Base-by-base conservation (phyloP, 1,139 yeast genomes). In the Lodderomyces elongisporus region DNA sequence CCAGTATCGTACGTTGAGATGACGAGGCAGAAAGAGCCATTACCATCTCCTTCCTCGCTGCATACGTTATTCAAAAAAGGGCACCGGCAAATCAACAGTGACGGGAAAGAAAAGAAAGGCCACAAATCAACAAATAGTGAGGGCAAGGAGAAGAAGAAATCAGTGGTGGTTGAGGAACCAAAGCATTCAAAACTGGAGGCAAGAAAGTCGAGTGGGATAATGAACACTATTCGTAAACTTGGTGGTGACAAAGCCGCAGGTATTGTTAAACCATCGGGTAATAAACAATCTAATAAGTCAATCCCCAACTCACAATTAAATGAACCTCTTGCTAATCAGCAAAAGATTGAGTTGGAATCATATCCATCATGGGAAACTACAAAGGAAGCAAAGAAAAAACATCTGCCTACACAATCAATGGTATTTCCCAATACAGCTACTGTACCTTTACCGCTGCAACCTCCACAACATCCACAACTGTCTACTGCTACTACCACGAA, bases 1-100 rank as follows among this genome's bases (percentile, higher is more conserved):
- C 84, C 85, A 1, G 62, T 63, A 31, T 78, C 85, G 0, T 72
- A 74, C 22, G 56, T 72, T 17, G 85, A 78, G 34, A n/a, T n/a
- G n/a, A 57, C 64, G 1, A 46, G 52, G 5, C 25, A 40, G 7
- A 55, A 52, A 29, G 61, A 46, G 8, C 32, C 45, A 5, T 18
- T 31, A 17, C 63, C 32, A 14, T 17, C 33, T 6, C 64, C 40
- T 3, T 38, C 47, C n/a, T 70, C 77, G 1, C n/a, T n/a, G n/a
- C 70, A 73, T 4, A 66, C 71, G 35, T 66, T 81, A 37, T 78
- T 79, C 54, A 62, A 82, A 40, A 71, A 76, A 39, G 83, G 66
- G 79, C 10, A 70, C 69, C 10, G 6, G 16, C 6, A 7, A 6
- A 24, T n/a, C 12, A 74, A 84, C 0, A 73, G 75, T 0, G 84